Base-by-base conservation (phyloP, 495 filamentous ascomycete species). In the Clavariopsis aquatica region DNA sequence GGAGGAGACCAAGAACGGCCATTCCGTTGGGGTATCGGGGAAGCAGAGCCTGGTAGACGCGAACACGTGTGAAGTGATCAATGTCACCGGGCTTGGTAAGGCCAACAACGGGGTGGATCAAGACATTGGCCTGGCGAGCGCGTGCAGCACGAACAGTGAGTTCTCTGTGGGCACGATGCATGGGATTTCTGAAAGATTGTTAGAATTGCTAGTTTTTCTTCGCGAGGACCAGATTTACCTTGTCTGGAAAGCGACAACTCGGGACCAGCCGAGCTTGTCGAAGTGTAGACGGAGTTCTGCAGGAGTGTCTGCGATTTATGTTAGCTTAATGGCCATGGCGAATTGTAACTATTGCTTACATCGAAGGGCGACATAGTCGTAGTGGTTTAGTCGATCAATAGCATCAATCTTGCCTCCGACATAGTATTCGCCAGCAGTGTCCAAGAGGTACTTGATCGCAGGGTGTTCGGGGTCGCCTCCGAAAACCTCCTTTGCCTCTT, bases 21-120 rank as follows among this genome's bases (percentile, higher is more conserved):
- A 98, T 98, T 69, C 94, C 94, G 76, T 98, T 98, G 74, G 94
- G 94, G 80, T 98, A 98, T 72, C 95, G 87, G 63, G 94, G 94
- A 34, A 98, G 87, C 31, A 98, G 88, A 13, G 93, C 93, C 82
- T 97, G 88, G 84, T 98, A 98, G 68, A 96, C 94, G 67, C 94
- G 92, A 69, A 98, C 94, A 74, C 94, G 91, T 69, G 94, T 98
- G 83, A 98, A 98, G 83, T 98, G 94, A 78, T 98, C 94, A 79
- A 98, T 98, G 74, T 98, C 94, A 75, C 94, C 94, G 46, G 94
- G 94, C 81, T 98, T 98, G 62, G 94, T 98, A 68, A 98, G 84
- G 75, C 94, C 94, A 66, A 98, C 94, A 61, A 98, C 94, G 55
- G 94, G 94, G 80, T 98, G 94, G 76, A 98, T 98, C 75, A 98